Evolutionary conservation across 2,329 filamentous ascomycete genomes (phyloP), one percentile per base, ranked within the genome.

Genomic region (Aspergillus sp.): DNA sequence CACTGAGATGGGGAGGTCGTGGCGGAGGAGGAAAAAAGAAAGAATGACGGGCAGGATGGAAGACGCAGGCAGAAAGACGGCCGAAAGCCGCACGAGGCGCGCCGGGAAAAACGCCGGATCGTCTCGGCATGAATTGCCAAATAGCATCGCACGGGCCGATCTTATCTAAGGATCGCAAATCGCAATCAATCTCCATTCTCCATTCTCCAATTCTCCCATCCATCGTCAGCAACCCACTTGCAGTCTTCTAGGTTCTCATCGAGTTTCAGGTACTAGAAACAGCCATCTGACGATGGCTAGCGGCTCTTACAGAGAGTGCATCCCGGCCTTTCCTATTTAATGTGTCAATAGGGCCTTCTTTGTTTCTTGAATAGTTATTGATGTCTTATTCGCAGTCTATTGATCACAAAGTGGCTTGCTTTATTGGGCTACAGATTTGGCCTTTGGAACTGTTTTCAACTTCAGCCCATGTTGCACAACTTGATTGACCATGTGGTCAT

Each of bases 21-120:
- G 27, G 37, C 31, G 37, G 56, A 54, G 55, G 53, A 52, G 52
- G 19, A n/a, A 48, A 55, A 60, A 52, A 61, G 45, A 39, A 50
- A 50, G 41, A 33, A 45, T 35, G 45, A 53, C 33, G 48, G 35
- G 35, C 8, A 15, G 35, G 5, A 37, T 14, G 48, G 57, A 58
- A 49, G 52, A 50, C 56, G 52, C 55, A 55, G 54, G 50, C 44
- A 50, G 25, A 53, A 50, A 61, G 48, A 57, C 35, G 48, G 55
- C 43, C 39, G 35, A 31, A 54, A 49, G 56, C 49, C 17, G 47
- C 54, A 62, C 56, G 54, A 61, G 64, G 57, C 61, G 58, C 61
- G 43, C 63, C 61, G 70, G 68, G 70, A 70, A 72, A 71, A 71
- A 68, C 62, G 62, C 62, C 70, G 70, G 70, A 71, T 70, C 64